Percentiles rank a stretch among this genome's conserved stretches.
Evolutionary conservation across 441 rosid genomes (phyloP).

Genomic region (Adansonia gregorii): DNA sequence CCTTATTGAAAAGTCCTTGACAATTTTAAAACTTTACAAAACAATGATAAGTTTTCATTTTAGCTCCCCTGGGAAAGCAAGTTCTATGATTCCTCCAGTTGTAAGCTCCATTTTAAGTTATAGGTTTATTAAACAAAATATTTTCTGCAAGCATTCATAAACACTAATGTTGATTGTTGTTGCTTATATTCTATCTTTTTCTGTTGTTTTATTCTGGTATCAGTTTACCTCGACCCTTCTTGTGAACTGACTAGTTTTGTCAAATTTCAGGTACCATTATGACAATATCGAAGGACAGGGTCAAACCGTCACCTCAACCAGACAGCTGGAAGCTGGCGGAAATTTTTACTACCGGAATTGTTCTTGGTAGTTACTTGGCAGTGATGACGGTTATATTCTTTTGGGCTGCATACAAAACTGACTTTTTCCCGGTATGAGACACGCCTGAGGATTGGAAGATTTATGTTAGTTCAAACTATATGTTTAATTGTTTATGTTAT

Average conservation of each 20-base stretch:
- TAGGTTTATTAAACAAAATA: background rate
- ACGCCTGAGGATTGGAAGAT: slow-evolving; percentile 19
- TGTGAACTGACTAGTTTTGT: slow-evolving; percentile 23
- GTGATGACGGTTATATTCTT: slow-evolving; percentile 98
- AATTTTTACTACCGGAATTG: slow-evolving; percentile 83
- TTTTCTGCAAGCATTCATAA: background rate
- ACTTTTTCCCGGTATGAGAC: slow-evolving; percentile 83
- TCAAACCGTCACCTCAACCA: slow-evolving; percentile 95
- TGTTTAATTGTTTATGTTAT: background rate
- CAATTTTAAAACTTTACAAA: background rate
- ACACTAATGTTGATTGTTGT: background rate
- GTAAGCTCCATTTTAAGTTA: background rate
- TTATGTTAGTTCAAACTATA: background rate
- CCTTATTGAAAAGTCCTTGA: background rate
- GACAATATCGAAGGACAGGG: slow-evolving; percentile 99
- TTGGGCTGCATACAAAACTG: slow-evolving; percentile 90
- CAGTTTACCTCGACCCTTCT: slow-evolving; percentile 21
- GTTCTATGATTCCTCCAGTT: background rate
- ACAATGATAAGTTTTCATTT: background rate
- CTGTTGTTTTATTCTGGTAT: background rate
- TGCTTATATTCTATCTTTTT: slow-evolving; percentile 4
- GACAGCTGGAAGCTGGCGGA: slow-evolving; percentile 99
- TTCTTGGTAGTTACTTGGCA: slow-evolving; percentile 94
- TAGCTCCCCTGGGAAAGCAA: background rate
- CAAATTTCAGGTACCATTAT: slow-evolving; percentile 81